Conservation (phyloP, 1,284 basidiomycete genomes). For the Trichosporon sp. region DNA sequence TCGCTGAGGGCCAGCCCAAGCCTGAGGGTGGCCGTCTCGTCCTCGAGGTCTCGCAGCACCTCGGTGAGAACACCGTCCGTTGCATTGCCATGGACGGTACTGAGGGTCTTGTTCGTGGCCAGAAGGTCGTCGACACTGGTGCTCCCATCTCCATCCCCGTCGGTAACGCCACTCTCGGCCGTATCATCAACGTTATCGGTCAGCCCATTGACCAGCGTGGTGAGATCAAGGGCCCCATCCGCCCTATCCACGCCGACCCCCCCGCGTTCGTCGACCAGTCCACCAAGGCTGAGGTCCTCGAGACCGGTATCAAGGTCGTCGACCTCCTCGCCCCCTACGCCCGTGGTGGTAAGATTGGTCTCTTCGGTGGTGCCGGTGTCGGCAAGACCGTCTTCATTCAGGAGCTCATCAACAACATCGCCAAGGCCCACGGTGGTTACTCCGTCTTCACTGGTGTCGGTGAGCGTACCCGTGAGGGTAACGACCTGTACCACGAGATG, state of each 20-base stretch:
- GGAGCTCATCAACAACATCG: slow-evolving; percentile 99
- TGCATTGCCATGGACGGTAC: slow-evolving; percentile 99
- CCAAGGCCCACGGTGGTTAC: slow-evolving; percentile 99
- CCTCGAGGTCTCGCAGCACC: slow-evolving; percentile 93
- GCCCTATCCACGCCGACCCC: slow-evolving; percentile 94
- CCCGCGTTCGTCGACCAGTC: slow-evolving; percentile 98
- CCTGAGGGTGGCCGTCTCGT: slow-evolving; percentile 81
- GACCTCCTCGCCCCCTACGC: slow-evolving; percentile 98
- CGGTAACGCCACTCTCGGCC: slow-evolving; percentile 84
- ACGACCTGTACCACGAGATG: slow-evolving; percentile 99
- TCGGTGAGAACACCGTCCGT: slow-evolving; percentile 98
- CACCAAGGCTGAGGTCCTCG: slow-evolving; percentile 94
- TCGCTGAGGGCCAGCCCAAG: slow-evolving; percentile 60
- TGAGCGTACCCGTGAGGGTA: slow-evolving; percentile 99
- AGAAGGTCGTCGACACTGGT: slow-evolving; percentile 95
- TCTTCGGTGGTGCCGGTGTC: slow-evolving; percentile 99
- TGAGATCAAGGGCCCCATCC: slow-evolving; percentile 89
- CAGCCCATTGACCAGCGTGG: slow-evolving; percentile 99
- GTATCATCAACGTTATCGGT: slow-evolving; percentile 99
- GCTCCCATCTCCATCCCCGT: slow-evolving; percentile 95
- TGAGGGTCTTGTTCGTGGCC: slow-evolving; percentile 98
- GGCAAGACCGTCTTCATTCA: slow-evolving; percentile 97
- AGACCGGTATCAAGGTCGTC: slow-evolving; percentile 99
- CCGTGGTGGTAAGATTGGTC: slow-evolving; percentile 99
- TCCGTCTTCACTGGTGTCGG: slow-evolving; percentile 98